phyloP scores from a whole-genome alignment of 352 stramenopile species.

The Pythium grandisporangium region DNA sequence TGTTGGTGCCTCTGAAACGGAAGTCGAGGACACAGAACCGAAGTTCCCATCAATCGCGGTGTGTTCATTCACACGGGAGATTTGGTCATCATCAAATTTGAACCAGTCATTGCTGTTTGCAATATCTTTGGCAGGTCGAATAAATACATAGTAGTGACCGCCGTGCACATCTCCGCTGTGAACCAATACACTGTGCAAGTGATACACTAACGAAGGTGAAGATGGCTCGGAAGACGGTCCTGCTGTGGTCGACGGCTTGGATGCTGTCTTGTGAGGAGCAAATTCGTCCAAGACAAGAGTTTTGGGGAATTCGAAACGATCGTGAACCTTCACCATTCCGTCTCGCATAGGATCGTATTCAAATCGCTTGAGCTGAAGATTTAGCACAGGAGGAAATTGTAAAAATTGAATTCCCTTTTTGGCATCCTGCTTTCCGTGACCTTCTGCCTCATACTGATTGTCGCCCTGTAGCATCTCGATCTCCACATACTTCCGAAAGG shows the following conservation, averaged over 20 bases:
- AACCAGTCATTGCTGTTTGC: slow-evolving; percentile 64
- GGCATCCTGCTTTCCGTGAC: slow-evolving; percentile 85
- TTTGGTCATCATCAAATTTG: slow-evolving; percentile 82
- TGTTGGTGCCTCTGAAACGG: slow-evolving; percentile 8
- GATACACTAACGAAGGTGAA: slow-evolving; percentile 39
- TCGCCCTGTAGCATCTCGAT: slow-evolving; percentile 90
- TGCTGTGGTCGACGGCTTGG: slow-evolving; percentile 8
- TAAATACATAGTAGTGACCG: slow-evolving; percentile 87
- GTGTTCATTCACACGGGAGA: slow-evolving; percentile 61
- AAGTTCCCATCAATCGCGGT: slow-evolving; percentile 74
- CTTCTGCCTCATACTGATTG: slow-evolving; percentile 91
- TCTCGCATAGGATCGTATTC: slow-evolving; percentile 83
- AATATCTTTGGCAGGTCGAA: slow-evolving; percentile 64
- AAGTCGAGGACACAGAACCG: slow-evolving; percentile 22
- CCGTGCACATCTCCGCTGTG: slow-evolving; percentile 83
- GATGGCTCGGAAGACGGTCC: neutral
- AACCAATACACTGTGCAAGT: slow-evolving; percentile 80
- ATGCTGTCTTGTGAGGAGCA: no score
- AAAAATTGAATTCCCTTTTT: slow-evolving; percentile 85
- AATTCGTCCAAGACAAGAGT: slow-evolving; percentile 70
- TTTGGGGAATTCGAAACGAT: slow-evolving; percentile 82
- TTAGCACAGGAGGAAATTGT: slow-evolving; percentile 84
- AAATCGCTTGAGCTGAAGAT: slow-evolving; percentile 90
- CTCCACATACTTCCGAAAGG: slow-evolving; percentile 89
- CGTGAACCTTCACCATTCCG: slow-evolving; percentile 86